phyloP scores from a whole-genome alignment of 2,329 filamentous ascomycete species.

The Orbilia quercus region DNA sequence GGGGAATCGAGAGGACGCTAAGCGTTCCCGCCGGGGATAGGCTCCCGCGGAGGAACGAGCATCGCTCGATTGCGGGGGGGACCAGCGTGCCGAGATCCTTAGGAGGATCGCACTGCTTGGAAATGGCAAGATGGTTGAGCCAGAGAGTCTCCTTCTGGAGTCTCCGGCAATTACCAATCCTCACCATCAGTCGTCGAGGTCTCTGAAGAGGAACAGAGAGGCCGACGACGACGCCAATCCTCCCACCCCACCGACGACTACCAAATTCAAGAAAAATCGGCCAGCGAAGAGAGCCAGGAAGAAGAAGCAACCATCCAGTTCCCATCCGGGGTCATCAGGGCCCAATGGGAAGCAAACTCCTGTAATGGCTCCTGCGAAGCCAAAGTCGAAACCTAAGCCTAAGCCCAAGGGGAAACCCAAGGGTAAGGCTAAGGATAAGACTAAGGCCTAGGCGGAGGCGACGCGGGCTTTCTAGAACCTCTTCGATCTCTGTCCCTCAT shows the following conservation, averaged over 20 bases:
- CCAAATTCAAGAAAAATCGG: constrained; percentile 4
- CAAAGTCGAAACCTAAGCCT: no score
- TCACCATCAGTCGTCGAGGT: constrained; percentile 5
- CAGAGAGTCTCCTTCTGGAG: background rate
- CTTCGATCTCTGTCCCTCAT: no score
- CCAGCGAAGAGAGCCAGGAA: background rate
- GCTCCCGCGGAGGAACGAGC: constrained; percentile 16
- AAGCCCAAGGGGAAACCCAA: background rate
- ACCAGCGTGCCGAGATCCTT: constrained; percentile 14
- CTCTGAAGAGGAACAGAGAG: constrained; percentile 8
- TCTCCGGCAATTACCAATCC: background rate
- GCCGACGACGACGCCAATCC: background rate
- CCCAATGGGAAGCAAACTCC: no score
- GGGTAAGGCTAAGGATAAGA: no score
- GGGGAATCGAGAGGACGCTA: constrained; percentile 49
- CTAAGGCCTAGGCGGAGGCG: no score
- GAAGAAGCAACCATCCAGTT: no score
- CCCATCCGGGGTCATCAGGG: no score
- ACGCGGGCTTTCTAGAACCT: no score
- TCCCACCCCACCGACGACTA: no score
- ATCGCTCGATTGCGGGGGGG: background rate
- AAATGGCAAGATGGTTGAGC: constrained; percentile 12
- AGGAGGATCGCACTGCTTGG: constrained; percentile 18
- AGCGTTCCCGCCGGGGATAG: constrained; percentile 53
- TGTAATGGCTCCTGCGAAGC: no score